Evolutionary conservation across 1,284 basidiomycete genomes (phyloP), one percentile per base, ranked within the genome.

Genomic region (Trichosporon faecale): DNA sequence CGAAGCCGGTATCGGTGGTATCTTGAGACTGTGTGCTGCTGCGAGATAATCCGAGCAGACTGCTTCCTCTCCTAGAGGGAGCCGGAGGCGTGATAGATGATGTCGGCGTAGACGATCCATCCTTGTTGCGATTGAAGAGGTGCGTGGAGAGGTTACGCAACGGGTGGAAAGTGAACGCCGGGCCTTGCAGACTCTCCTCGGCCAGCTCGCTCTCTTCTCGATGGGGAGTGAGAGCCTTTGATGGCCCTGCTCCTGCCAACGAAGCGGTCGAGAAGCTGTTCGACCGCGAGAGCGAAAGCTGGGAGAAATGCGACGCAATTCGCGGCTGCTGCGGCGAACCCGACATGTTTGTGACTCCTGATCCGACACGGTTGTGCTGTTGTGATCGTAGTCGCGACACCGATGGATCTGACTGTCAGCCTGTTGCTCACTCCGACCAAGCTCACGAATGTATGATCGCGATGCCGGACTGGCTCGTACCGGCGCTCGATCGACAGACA

Each of bases 381-480:
- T 83, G 87, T 1, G 89, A 88, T 31, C 93, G 91, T 55, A 96
- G 87, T 23, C 93, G 88, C 14, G 93, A 96, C 8, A 95, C 88
- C 29, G 87, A 89, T 1, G 92, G 92, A 77, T 93, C 91, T 72
- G 91, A 89, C 5, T 6, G 88, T 69, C 84, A 86, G 31, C 85
- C 2, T 8, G 49, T 8, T 23, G 44, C 83, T 77, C 12, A 80
- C 75, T 14, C 77, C 77, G 2, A 71, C 75, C 66, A 29, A 57
- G 31, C 57, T 61, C 55, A 76, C 75, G 76, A 44, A 76, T 75
- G 66, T 76, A 77, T 37, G 73, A 64, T 73, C 74, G 66, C 14
- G 72, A 68, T 16, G 70, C 68, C 25, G 57, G 57, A 29, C 57
- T 61, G 2, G 57, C 57, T 61, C 57, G 27, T 4, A 61, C 57